These are phyloP conservation scores for Ganoderma lucidum DNA, from an alignment of 1,284 basidiomycete genomes.

Conservation along the genomic window DNA sequence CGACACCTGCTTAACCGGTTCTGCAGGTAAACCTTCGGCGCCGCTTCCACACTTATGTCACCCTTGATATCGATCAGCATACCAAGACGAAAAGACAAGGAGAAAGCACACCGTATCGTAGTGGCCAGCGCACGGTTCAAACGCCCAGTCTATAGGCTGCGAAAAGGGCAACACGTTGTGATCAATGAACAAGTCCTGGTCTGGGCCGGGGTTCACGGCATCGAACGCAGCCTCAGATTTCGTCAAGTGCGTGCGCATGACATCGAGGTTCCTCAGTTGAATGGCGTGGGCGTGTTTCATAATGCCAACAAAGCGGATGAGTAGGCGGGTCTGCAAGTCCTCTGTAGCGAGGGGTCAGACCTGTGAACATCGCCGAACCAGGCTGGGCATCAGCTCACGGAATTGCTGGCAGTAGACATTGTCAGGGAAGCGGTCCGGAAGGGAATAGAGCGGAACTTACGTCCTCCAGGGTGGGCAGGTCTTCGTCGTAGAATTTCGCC, in stretches of 20 bases:
- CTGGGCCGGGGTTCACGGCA: constrained; percentile 60
- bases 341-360: constrained; percentile 50
- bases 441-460: constrained; percentile 52
- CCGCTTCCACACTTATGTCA: constrained; percentile 67
- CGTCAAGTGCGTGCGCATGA: constrained; percentile 56
- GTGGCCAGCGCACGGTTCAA: constrained; percentile 77
- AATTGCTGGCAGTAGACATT: constrained; percentile 56
- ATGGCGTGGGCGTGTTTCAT: constrained; percentile 65
- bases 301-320: constrained; percentile 60
- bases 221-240: constrained; percentile 55
- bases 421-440: constrained; percentile 18
- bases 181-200: constrained; percentile 76
- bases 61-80: constrained; percentile 47
- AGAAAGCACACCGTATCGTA: constrained; percentile 72
- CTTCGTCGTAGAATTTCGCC: constrained; percentile 71
- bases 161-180: constrained; percentile 73
- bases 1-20: constrained; percentile 73
- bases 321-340: constrained; percentile 66
- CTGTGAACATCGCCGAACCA: background rate
- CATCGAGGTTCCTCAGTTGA: constrained; percentile 64
- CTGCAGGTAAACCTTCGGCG: constrained; percentile 79
- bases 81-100: background rate
- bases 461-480: constrained; percentile 74
- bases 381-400: constrained; percentile 53
- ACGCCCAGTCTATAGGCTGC: constrained; percentile 69